A percentile compares a stretch with the other conserved stretches of the same genome.
These are phyloP conservation scores for Mycena capillaripes DNA, from an alignment of 768 basidiomycete genomes.

Conservation along the genomic window DNA sequence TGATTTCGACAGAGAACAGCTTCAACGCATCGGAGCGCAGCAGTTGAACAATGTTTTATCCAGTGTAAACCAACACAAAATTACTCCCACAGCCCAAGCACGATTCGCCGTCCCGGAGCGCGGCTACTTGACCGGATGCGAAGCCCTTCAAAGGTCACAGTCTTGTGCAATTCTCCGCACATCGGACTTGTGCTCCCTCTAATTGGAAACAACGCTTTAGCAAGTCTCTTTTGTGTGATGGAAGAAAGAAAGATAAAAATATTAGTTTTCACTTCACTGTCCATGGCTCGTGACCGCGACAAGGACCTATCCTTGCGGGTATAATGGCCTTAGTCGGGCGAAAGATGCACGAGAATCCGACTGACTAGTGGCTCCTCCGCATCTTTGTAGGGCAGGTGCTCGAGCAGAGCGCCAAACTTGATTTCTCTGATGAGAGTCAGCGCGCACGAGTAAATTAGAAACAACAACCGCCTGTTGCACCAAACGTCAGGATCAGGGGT, in stretches of 20 bases:
- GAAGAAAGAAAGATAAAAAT: conserved; percentile 92
- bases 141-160: conserved; percentile 76
- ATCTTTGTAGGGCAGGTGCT: conserved; percentile 58
- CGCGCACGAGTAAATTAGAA: neutral
- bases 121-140: conserved; percentile 85
- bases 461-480: conserved; percentile 80
- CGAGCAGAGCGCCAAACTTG: conserved; percentile 89
- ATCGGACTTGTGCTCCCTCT: conserved; percentile 69
- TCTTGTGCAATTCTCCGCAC: conserved; percentile 80
- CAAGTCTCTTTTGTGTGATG: conserved; percentile 74
- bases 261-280: conserved; percentile 87
- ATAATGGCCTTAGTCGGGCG: conserved; percentile 78
- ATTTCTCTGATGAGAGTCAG: conserved; percentile 71
- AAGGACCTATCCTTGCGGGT: conserved; percentile 73
- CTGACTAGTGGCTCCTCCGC: conserved; percentile 44
- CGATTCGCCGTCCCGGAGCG: conserved; percentile 79
- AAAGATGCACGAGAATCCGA: neutral
- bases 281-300: conserved; percentile 64
- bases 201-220: conserved; percentile 85
- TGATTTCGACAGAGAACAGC: no score
- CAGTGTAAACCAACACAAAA: no score
- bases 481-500: conserved; percentile 96
- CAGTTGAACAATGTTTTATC: no score
- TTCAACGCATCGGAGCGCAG: no score
- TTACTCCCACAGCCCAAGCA: conserved; percentile 90